These are phyloP conservation scores for Boletus semigastroideus DNA, from an alignment of 1,284 basidiomycete genomes.

Conservation along the genomic window DNA sequence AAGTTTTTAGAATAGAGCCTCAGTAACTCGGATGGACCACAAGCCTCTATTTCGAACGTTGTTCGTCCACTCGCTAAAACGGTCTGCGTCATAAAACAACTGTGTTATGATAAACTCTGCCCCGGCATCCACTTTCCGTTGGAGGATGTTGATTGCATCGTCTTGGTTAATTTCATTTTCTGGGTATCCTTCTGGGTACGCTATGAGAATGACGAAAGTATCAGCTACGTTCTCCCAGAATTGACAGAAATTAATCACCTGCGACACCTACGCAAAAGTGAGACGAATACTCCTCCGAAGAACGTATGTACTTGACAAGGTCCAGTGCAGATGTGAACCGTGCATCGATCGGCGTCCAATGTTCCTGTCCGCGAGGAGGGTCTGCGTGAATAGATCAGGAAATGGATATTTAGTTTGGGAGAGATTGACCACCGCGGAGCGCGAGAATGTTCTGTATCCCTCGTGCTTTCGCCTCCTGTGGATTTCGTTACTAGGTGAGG, in stretches of 20 bases:
- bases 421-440: conserved; percentile 73
- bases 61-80: conserved; percentile 78
- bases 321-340: conserved; percentile 88
- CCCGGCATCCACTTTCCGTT: conserved; percentile 91
- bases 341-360: conserved; percentile 86
- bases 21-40: conserved; percentile 19
- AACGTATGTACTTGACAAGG: conserved; percentile 88
- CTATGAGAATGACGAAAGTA: conserved; percentile 37
- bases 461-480: conserved; percentile 75
- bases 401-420: neutral
- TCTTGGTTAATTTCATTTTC: conserved; percentile 65
- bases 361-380: conserved; percentile 90
- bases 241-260: conserved; percentile 43
- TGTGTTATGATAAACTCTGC: conserved; percentile 97
- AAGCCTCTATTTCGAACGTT: conserved; percentile 72
- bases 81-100: conserved; percentile 93
- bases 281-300: conserved; percentile 74
- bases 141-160: conserved; percentile 76
- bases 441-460: conserved; percentile 93
- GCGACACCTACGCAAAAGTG: conserved; percentile 93
- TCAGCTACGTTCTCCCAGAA: neutral
- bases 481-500: conserved; percentile 5
- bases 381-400: conserved; percentile 46
- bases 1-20: conserved; percentile 8
- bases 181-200: conserved; percentile 91